These are phyloP conservation scores for Aureobasidium subglaciale DNA, from an alignment of 2,329 filamentous ascomycete genomes.

Conservation along the genomic window DNA sequence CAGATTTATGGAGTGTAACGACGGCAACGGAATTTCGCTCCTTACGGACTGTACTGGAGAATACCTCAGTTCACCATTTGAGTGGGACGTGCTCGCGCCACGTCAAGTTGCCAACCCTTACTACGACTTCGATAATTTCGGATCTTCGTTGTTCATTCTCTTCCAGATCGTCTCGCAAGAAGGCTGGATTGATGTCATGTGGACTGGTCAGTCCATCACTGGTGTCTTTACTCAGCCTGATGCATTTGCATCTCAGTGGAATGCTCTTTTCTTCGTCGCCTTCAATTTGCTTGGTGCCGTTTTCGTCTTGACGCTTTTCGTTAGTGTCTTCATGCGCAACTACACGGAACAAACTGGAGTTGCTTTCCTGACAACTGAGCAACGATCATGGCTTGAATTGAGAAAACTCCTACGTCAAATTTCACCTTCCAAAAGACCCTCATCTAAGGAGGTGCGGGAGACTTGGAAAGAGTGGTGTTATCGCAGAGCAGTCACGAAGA, in stretches of 20 bases:
- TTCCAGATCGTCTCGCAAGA: slow-evolving; percentile 99
- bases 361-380: slow-evolving; percentile 89
- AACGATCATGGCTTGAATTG: slow-evolving; percentile 92
- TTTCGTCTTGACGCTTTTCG: slow-evolving; percentile 93
- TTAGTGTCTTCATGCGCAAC: slow-evolving; percentile 99
- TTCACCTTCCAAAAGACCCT: slow-evolving; percentile 86
- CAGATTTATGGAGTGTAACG: slow-evolving; percentile 73
- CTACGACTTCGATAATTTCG: slow-evolving; percentile 92
- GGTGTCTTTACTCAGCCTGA: slow-evolving; percentile 67
- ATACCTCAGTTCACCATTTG: slow-evolving; percentile 67
- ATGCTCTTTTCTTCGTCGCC: slow-evolving; percentile 87
- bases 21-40: slow-evolving; percentile 51
- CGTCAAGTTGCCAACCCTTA: slow-evolving; percentile 73
- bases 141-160: slow-evolving; percentile 86
- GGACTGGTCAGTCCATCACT: slow-evolving; percentile 72
- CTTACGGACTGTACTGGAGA: slow-evolving; percentile 78
- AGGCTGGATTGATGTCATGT: slow-evolving; percentile 94
- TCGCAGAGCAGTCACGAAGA: slow-evolving; percentile 86
- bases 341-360: slow-evolving; percentile 98
- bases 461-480: slow-evolving; percentile 92
- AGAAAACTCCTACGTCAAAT: slow-evolving; percentile 88
- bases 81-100: slow-evolving; percentile 79
- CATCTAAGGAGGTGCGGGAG: slow-evolving; percentile 62
- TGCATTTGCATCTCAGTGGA: slow-evolving; percentile 64
- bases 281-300: slow-evolving; percentile 96